Evolutionary conservation across 192 early-diverging fungal species (phyloP), one percentile per base, ranked within the genome.

Genomic region (Fimicolochytrium jonesii): DNA sequence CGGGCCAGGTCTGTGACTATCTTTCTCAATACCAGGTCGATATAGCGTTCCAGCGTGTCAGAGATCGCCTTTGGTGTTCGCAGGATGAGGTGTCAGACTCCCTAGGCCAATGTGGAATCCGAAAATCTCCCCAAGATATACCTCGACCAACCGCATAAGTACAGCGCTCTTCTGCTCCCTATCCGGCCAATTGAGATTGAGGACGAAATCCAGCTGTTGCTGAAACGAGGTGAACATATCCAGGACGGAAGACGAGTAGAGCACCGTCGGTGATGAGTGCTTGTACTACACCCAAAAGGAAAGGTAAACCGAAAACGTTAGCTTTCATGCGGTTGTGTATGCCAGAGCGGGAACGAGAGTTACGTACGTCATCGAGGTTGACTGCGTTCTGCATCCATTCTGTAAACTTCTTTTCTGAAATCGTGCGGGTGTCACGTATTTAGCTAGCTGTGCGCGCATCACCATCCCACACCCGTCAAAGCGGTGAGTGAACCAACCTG

Each of bases 201-300:
- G 28, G 36, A 73, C 33, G 43, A 73, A 66, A 9, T 78, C 70
- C 20, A 74, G 1, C 44, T 73, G 71, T 48, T 78, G 71, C 57
- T 74, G 72, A 59, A 72, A 72, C 30, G 71, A 74, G 15, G 68
- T 69, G 47, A 74, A 78, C 26, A 73, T 67, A 44, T 78, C 77
- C 31, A 78, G 32, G 15, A 78, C 63, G 15, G 77, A 78, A 6
- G 69, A 62, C 1, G 70, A 73, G 45, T 72, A 58, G 3, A 59
- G 60, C 28, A 59, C 32, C 33, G 42, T 32, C 10, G 54, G 35
- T 1, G 68, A 47, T n/a, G 63, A 55, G 33, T 46, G 67, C 52
- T 59, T n/a, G 41, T 29, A 64, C 41, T 49, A 41, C 11, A 25
- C 18, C n/a, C n/a, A n/a, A n/a, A n/a, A n/a, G n/a, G n/a, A n/a